Evolutionary conservation across 2,329 filamentous ascomycete genomes (phyloP).

Genomic region (Neoscytalidium dimidiatum): DNA sequence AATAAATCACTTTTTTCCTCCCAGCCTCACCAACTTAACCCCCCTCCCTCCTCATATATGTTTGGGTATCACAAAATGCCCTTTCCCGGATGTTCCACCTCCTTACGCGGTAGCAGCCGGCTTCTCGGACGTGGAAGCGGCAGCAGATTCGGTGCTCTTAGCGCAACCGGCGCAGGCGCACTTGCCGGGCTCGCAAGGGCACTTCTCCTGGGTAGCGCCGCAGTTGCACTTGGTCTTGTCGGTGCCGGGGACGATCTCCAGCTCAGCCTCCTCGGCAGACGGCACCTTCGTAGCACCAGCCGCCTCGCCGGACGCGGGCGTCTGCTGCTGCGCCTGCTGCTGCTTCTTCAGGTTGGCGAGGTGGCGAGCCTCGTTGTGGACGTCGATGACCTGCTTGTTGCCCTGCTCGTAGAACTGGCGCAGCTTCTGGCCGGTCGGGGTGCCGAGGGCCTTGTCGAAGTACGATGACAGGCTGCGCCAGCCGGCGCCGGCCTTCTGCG

Average conservation of each 20-base stretch:
- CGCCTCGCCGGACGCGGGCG: conserved; percentile 41
- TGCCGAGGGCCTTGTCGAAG: conserved; percentile 89
- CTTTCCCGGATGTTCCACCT: neutral
- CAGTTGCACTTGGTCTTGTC: conserved; percentile 53
- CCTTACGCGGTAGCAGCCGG: neutral
- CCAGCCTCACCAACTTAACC: neutral
- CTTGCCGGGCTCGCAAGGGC: conserved; percentile 48
- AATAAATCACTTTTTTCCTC: neutral
- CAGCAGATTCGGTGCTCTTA: conserved; percentile 42
- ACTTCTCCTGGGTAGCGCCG: conserved; percentile 43
- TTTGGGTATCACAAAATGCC: conserved; percentile 1
- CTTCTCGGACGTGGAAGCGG: conserved; percentile 7
- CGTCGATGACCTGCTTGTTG: conserved; percentile 88
- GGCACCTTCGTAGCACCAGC: neutral
- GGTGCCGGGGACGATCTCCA: conserved; percentile 42
- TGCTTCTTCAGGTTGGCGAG: conserved; percentile 81
- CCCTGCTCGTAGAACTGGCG: conserved; percentile 84
- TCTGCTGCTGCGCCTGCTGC: conserved; percentile 29
- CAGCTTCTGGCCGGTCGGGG: conserved; percentile 84
- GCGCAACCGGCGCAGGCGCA: conserved; percentile 50
- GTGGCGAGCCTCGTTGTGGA: conserved; percentile 86
- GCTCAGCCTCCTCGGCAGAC: conserved; percentile 37
- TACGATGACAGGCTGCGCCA: conserved; percentile 77
- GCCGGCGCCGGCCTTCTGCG: conserved; percentile 67
- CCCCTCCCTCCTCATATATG: neutral